Conservation (phyloP, 495 filamentous ascomycete species). For the Haplographium delicatum region DNA sequence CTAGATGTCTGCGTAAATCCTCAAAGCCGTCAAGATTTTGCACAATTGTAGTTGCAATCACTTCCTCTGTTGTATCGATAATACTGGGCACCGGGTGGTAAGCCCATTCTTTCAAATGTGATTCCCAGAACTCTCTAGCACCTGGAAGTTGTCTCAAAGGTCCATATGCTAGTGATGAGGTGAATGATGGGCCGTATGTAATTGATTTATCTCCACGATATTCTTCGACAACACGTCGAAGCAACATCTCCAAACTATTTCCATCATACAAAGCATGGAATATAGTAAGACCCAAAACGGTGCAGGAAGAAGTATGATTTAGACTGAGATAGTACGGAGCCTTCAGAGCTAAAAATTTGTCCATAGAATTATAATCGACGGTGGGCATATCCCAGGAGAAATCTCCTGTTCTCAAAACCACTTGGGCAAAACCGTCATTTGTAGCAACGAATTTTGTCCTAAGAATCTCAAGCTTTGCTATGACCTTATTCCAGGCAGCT, state of each 20-base stretch:
- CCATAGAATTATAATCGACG: conserved; percentile 9
- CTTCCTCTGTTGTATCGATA: conserved; percentile 16
- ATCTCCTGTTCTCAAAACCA: conserved; percentile 42
- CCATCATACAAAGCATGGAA: conserved; percentile 92
- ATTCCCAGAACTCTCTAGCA: conserved; percentile 63
- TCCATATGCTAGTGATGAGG: conserved; percentile 47
- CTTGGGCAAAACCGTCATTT: conserved; percentile 66
- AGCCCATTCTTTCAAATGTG: conserved; percentile 18
- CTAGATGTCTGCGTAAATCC: conserved; percentile 43
- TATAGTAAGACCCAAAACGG: conserved; percentile 54
- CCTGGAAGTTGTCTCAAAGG: conserved; percentile 49
- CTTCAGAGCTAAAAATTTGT: conserved; percentile 19
- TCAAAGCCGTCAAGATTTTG: conserved; percentile 38
- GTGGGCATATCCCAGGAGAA: conserved; percentile 38
- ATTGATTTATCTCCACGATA: conserved; percentile 30
- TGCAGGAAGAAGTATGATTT: conserved; percentile 27
- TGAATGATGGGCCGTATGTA: conserved; percentile 41
- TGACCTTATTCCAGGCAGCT: conserved; percentile 44
- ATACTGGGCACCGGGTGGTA: background rate
- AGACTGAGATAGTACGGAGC: conserved; percentile 37
- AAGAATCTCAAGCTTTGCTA: conserved; percentile 50
- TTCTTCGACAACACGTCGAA: conserved; percentile 48
- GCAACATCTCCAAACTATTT: conserved; percentile 62
- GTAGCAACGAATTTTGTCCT: conserved; percentile 62
- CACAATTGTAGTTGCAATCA: conserved; percentile 24